Evolutionary conservation across 2,329 filamentous ascomycete genomes (phyloP), one percentile per base, ranked within the genome.

Genomic region (Microdochium nivale): DNA sequence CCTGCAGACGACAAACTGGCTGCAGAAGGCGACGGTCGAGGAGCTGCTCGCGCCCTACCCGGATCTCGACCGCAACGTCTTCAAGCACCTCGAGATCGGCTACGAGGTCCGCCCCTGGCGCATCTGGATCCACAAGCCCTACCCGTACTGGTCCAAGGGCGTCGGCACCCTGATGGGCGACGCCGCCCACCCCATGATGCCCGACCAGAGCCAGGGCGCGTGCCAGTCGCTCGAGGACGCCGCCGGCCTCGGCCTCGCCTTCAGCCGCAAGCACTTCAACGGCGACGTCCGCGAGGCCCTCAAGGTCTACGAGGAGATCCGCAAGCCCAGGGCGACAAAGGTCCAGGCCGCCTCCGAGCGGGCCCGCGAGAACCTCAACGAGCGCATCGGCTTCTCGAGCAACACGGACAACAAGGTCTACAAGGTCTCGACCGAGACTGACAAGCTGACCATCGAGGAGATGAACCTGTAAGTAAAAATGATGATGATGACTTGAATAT

Each of bases 211-310:
- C 52, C 84, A 88, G 63, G 84, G 84, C 3, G 83, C 83, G 0
- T 84, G 81, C 57, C 84, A 83, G 80, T 81, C 83, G 0, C 84
- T 86, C 46, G 83, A 86, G 61, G 83, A 86, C 54, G 80, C 81
- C 0, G 83, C 79, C 0, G 80, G 80, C 0, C 63, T 87, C 0
- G 83, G 83, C 0, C 79, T 86, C 16, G 53, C 86, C 0, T 86
- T 87, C 61, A 21, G 46, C 24, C 10, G 46, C 4, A 21, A 13
- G 11, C 3, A 30, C 55, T 78, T 78, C 53, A 56, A 61, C 8
- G 77, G 77, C 3, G 68, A 80, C 53, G 60, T 83, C 16, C 59
- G 57, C 0, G 67, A 79, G 50, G 62, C 74, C 0, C 70, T 84
- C 1, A 60, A 63, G 2, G 67, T 77, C 1, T 83, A 83, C 57